Base-by-base conservation (phyloP, 768 basidiomycete genomes). In the Nidularia pulvinata region DNA sequence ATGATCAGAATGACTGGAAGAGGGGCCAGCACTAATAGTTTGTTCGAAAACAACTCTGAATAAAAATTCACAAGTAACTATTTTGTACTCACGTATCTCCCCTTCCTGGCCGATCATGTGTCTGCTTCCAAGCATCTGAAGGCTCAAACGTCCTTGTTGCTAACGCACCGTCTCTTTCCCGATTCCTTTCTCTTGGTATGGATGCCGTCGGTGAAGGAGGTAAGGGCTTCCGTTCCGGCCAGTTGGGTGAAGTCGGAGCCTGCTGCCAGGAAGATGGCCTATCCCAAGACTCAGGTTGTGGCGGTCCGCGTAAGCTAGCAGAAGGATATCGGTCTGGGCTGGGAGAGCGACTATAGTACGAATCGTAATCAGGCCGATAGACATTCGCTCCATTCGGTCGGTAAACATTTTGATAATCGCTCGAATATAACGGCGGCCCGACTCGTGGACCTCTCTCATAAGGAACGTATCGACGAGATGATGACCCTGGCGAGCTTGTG, bases 111-210 rank as follows among this genome's bases (percentile, higher is more conserved):
- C 76, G 74, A 60, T 84, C 61, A 59, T 83, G 82, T 7, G 70
- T 67, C 57, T 86, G 81, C 63, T 85, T 88, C 89, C 89, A 90
- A 33, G 73, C 69, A 16, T 87, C 84, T 34, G 86, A 87, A 33
- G 89, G 87, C 63, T 91, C 89, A 61, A 90, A 84, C 75, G 84
- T 81, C 57, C 86, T 76, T 55, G 66, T 64, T 30, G 72, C 69
- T 49, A 67, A 57, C 49, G 63, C 60, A 25, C 65, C 68, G 45
- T 75, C 72, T 44, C 70, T 68, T 36, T 65, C 64, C 43, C 58
- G 55, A 53, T 67, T 62, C 33, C 66, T 65, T 50, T 67, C 45
- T 7, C 22, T 10, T 7, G 45, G 63, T 47, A 62, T 59, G 14
- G 67, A 61, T 5, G 67, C 56, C 9, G 67, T 67, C 34, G 77